Evolutionary conservation across 2,329 filamentous ascomycete genomes (phyloP).

Genomic region (Aspergillus ochraceoroseus): DNA sequence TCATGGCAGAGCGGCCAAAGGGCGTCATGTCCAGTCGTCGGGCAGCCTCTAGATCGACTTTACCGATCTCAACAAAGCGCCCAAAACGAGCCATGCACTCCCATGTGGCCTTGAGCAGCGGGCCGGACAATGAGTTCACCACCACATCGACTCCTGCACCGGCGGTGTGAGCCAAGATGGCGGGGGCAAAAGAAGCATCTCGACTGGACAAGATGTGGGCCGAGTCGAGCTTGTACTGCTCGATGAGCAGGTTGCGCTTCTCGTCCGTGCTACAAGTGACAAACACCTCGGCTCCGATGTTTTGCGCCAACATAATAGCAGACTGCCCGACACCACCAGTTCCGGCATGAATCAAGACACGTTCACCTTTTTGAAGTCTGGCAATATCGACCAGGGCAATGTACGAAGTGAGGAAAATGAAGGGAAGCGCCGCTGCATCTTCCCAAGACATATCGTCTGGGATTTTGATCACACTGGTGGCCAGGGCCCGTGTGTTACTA

Average conservation of each 20-base stretch:
- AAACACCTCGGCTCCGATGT: constrained; percentile 19
- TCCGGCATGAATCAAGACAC: constrained; percentile 4
- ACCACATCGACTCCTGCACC: constrained; percentile 27
- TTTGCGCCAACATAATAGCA: constrained; percentile 9
- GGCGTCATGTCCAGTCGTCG: constrained; percentile 16
- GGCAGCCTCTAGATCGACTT: constrained; percentile 17
- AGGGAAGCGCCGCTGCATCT: constrained; percentile 21
- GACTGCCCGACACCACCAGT: constrained; percentile 1
- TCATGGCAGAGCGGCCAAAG: constrained; percentile 13
- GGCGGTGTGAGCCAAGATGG: constrained; percentile 19
- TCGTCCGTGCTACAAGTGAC: constrained; percentile 23
- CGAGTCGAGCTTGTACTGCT: constrained; percentile 17
- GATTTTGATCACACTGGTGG: neutral
- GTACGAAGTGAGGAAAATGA: constrained; percentile 4
- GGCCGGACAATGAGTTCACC: constrained; percentile 29
- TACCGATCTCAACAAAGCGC: constrained; percentile 24
- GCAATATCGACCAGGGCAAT: constrained; percentile 4
- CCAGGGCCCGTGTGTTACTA: neutral
- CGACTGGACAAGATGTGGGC: constrained; percentile 27
- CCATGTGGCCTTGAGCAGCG: constrained; percentile 25
- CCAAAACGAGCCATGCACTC: constrained; percentile 27
- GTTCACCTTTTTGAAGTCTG: constrained; percentile 1
- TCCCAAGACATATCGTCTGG: constrained; percentile 1
- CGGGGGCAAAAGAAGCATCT: constrained; percentile 18
- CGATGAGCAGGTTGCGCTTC: constrained; percentile 19